Evolutionary conservation across 2,329 filamentous ascomycete species (phyloP), one percentile per base, ranked within the genome.

Genomic region (Cladosporium sp.): DNA sequence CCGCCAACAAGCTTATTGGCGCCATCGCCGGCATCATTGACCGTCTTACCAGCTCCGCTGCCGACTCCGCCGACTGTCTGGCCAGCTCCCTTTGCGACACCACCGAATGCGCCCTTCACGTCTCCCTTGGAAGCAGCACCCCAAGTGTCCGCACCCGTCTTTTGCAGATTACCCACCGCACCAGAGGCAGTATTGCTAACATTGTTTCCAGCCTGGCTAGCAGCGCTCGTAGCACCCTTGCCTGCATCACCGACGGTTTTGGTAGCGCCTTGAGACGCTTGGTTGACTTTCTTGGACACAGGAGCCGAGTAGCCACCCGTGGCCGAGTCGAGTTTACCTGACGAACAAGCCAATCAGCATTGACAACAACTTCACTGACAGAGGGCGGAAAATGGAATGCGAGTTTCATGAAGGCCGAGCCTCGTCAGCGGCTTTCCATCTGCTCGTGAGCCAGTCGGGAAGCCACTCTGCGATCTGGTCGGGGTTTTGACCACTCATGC

Each of bases 211-310:
- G 47, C 44, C 37, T 50, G 24, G 20, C 55, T 42, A 32, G 45
- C 55, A 25, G 55, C 44, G 13, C 32, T 35, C 12, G 55, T 51
- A 35, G 64, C 66, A 17, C 62, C 58, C 35, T 61, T 59, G 1
- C 71, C 71, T 3, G 73, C 70, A 47, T 72, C 68, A 28, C 71
- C 66, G 10, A 74, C 69, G 17, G 70, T 69, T 63, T 73, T 77
- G 1, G 73, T 65, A 1, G 68, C 68, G 28, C 68, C 69, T 4
- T 71, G 71, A 0, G 68, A 68, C 3, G 70, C 69, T 48, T 70
- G 66, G 22, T 69, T 65, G 40, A 69, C 68, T 34, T 68, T 69
- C 39, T 70, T 68, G 15, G 74, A 65, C 5, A 70, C 65, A 32
- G 65, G 62, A 10, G 61, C 63, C 5, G 66, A 59, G 10, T 59